These are phyloP conservation scores for Sporothrix humicola DNA, from an alignment of 2,329 filamentous ascomycete species.

Conservation along the genomic window DNA sequence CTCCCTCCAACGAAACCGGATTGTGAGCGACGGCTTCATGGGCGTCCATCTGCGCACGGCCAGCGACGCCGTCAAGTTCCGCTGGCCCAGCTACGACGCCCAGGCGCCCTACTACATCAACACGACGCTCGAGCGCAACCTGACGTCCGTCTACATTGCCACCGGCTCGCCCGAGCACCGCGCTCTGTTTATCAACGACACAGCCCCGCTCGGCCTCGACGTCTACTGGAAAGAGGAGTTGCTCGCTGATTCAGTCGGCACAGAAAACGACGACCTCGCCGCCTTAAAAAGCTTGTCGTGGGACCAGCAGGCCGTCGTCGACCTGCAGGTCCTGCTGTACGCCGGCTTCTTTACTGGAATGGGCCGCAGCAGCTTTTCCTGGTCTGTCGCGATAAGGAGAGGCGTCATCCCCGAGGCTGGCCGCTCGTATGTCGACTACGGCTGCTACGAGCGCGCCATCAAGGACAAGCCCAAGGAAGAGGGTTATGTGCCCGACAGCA, in stretches of 20 bases:
- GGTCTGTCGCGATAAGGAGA: slow-evolving; percentile 26
- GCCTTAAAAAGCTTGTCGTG: slow-evolving; percentile 41
- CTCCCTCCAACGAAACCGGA: background rate
- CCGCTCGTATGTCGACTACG: too few relatives aligned
- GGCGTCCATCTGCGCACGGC: slow-evolving; percentile 49
- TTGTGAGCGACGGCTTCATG: slow-evolving; percentile 42
- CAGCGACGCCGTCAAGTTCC: slow-evolving; percentile 43
- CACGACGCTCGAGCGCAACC: slow-evolving; percentile 40
- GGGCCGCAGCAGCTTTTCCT: slow-evolving; percentile 32
- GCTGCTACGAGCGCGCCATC: too few relatives aligned
- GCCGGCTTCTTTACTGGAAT: slow-evolving; percentile 31
- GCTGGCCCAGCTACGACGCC: slow-evolving; percentile 46
- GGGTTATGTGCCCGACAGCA: too few relatives aligned
- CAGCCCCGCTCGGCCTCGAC: background rate
- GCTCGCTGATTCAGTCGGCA: slow-evolving; percentile 38
- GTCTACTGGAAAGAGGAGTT: slow-evolving; percentile 43
- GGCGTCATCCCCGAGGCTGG: too few relatives aligned
- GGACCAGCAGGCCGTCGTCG: slow-evolving; percentile 36
- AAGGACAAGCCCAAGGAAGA: too few relatives aligned
- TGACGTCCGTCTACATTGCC: slow-evolving; percentile 33
- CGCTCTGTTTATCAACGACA: background rate
- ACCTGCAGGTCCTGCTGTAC: slow-evolving; percentile 30
- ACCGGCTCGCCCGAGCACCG: slow-evolving; percentile 1
- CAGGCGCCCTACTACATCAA: slow-evolving; percentile 49
- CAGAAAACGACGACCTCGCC: too few relatives aligned